These are phyloP conservation scores for Vicia faba DNA, from an alignment of 306 rosid genomes.

Conservation along the genomic window DNA sequence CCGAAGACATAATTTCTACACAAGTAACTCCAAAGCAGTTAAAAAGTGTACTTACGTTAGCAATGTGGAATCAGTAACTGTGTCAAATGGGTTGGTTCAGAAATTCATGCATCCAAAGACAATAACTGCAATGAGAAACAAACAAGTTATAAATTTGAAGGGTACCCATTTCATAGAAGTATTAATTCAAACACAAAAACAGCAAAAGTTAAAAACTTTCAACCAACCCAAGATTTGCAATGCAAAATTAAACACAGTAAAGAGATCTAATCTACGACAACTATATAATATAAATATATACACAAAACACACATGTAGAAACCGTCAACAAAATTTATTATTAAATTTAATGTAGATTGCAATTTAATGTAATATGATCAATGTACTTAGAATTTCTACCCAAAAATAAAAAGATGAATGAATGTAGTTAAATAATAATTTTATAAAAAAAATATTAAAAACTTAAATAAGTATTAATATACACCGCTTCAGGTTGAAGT, in stretches of 20 bases:
- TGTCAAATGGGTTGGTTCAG: neutral
- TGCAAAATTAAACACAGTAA: neutral
- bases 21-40: slow-evolving; percentile 7
- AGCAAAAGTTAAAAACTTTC: neutral
- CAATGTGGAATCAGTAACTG: neutral
- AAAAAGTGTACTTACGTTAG: slow-evolving; percentile 37
- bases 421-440: too few species aligned
- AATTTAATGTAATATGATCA: too few species aligned
- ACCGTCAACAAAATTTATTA: neutral
- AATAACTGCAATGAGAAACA: neutral
- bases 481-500: too few species aligned
- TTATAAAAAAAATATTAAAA: too few species aligned
- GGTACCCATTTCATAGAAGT: neutral
- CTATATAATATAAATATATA: too few species aligned
- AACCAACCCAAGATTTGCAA: too few species aligned
- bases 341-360: neutral
- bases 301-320: neutral
- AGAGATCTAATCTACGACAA: neutral
- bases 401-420: too few species aligned
- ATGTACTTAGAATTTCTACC: too few species aligned
- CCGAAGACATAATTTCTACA: neutral
- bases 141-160: neutral
- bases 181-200: neutral
- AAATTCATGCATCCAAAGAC: neutral
- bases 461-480: too few species aligned